These are phyloP conservation scores for Betula pendula DNA, from an alignment of 306 rosid genomes.

Conservation along the genomic window DNA sequence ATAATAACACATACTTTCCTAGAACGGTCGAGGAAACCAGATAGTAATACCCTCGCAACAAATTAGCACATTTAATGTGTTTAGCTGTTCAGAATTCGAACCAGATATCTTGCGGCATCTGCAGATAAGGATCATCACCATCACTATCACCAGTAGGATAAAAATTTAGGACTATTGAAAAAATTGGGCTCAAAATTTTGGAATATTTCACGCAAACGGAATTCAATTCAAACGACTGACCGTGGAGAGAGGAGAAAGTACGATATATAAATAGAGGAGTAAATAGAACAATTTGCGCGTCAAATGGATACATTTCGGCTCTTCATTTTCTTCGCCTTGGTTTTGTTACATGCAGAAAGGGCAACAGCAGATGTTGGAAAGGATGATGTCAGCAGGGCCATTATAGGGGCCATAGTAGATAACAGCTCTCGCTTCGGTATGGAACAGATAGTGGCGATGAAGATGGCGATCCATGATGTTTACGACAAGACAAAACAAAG, in stretches of 20 bases:
- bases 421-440: slow-evolving; percentile 41
- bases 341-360: neutral
- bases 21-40: too few species aligned
- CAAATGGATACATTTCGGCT: neutral
- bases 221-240: slow-evolving; percentile 1
- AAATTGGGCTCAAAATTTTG: neutral
- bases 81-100: too few species aligned
- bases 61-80: too few species aligned
- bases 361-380: neutral
- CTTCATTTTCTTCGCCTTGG: neutral
- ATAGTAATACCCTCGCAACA: too few species aligned
- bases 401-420: slow-evolving; percentile 42
- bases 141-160: too few species aligned
- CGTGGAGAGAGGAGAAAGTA: too few species aligned
- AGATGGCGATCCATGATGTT: slow-evolving; percentile 43
- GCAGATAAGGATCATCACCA: too few species aligned
- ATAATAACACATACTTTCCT: too few species aligned
- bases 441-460: slow-evolving; percentile 49
- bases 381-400: neutral
- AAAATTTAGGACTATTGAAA: too few species aligned
- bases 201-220: neutral
- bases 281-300: neutral
- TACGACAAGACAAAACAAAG: slow-evolving; percentile 23
- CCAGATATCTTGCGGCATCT: too few species aligned
- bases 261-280: too few species aligned